A percentile compares a stretch with the other conserved stretches of the same genome.
Evolutionary conservation across 2,329 filamentous ascomycete genomes (phyloP).

Genomic region (Fusarium euwallaceae): DNA sequence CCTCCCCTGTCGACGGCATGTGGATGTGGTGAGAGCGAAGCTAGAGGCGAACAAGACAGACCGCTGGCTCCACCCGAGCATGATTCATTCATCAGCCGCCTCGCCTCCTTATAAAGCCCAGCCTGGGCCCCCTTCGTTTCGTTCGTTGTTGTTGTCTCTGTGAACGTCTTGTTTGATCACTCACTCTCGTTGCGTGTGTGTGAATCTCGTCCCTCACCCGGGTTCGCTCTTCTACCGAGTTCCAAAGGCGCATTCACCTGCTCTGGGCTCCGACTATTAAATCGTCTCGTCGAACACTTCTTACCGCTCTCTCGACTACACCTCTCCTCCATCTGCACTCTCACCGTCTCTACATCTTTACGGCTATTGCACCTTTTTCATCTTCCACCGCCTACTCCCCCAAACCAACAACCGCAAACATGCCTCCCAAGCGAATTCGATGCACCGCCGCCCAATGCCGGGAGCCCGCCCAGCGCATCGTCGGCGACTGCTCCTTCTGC

Average conservation of each 20-base stretch:
- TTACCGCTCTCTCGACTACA: conserved; percentile 24
- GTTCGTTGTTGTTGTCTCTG: neutral
- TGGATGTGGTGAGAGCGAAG: conserved; percentile 39
- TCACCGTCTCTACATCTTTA: conserved; percentile 34
- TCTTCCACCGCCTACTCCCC: conserved; percentile 9
- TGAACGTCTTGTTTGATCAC: conserved; percentile 31
- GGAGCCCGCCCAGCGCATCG: conserved; percentile 88
- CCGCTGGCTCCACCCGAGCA: conserved; percentile 44
- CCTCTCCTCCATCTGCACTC: conserved; percentile 17
- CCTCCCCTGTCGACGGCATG: conserved; percentile 30
- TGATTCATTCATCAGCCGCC: conserved; percentile 50
- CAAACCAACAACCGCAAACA: conserved; percentile 50
- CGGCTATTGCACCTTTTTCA: conserved; percentile 14
- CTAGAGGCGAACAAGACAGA: conserved; percentile 46
- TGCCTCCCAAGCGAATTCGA: conserved; percentile 82
- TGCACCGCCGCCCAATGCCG: conserved; percentile 93
- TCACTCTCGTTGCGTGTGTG: conserved; percentile 31
- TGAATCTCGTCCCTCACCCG: conserved; percentile 11
- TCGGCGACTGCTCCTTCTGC: conserved; percentile 97
- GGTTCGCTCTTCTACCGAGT: conserved; percentile 25
- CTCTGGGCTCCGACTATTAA: conserved; percentile 9
- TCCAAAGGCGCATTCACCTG: conserved; percentile 32
- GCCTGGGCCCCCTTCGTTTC: conserved; percentile 21
- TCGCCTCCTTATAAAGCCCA: conserved; percentile 45
- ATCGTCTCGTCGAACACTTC: conserved; percentile 10